Percentiles rank a stretch among this genome's conserved stretches.
Evolutionary conservation across 2,329 filamentous ascomycete genomes (phyloP).

Genomic region (Phyllachora maydis): DNA sequence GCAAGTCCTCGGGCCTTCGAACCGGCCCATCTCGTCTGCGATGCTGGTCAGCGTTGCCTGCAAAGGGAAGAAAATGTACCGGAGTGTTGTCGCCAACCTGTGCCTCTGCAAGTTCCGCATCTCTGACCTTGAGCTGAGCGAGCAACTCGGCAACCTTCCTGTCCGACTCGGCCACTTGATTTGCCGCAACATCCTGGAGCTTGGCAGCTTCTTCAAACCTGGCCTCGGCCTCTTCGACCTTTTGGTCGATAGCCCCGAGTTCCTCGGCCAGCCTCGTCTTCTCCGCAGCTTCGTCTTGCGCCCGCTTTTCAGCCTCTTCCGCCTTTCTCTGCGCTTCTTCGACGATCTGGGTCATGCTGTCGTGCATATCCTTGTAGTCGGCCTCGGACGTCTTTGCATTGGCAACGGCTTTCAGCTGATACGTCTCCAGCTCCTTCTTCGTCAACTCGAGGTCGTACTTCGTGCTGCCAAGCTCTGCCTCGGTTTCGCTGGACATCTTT

Average conservation of each 20-base stretch:
- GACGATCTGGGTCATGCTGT: conserved; percentile 37
- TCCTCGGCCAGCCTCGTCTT: conserved; percentile 13
- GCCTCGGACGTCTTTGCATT: conserved; percentile 31
- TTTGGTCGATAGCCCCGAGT: too few species aligned
- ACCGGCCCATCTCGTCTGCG: too few species aligned
- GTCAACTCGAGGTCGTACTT: conserved; percentile 24
- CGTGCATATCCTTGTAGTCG: conserved; percentile 43
- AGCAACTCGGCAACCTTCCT: conserved; percentile 26
- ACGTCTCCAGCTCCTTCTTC: conserved; percentile 30
- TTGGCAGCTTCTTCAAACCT: too few species aligned
- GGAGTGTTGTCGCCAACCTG: conserved; percentile 20
- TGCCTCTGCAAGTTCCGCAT: conserved; percentile 40
- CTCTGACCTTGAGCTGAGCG: conserved; percentile 38
- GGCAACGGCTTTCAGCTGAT: conserved; percentile 26
- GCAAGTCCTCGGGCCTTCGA: too few species aligned
- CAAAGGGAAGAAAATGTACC: too few species aligned
- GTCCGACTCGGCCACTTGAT: conserved; percentile 24
- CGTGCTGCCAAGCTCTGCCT: conserved; percentile 14
- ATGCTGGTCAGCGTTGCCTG: too few species aligned
- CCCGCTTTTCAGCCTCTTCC: conserved; percentile 16
- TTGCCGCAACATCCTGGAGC: too few species aligned
- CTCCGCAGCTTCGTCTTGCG: too few species aligned
- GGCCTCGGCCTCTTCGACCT: conserved; percentile 20
- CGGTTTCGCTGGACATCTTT: conserved; percentile 14
- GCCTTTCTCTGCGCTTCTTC: conserved; percentile 35